Evolutionary conservation across 23 red algal species (phyloP).

Genomic region (Agarophyton chilense): DNA sequence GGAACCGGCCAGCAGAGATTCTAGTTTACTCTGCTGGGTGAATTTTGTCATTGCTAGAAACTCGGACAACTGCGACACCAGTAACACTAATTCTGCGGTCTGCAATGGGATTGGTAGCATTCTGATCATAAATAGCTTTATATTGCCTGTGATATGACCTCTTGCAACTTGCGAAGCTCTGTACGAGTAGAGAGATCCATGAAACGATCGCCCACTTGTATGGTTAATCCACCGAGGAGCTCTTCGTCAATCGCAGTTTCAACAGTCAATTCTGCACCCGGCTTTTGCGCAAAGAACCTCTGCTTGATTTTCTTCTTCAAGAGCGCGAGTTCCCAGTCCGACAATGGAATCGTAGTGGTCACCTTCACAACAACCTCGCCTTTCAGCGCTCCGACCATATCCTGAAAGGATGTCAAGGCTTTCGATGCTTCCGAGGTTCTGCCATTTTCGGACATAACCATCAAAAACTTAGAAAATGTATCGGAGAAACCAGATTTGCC

Average conservation of each 20-base stretch:
- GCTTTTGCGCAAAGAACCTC: constrained; percentile 79
- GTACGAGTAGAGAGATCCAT: constrained; percentile 84
- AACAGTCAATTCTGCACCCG: constrained; percentile 78
- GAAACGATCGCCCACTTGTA: constrained; percentile 92
- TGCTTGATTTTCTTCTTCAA: constrained; percentile 80
- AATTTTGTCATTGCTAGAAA: neutral
- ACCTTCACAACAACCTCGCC: constrained; percentile 73
- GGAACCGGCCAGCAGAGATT: neutral
- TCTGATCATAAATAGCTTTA: neutral
- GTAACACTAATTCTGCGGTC: too few relatives aligned
- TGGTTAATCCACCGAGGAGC: constrained; percentile 87
- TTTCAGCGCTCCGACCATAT: constrained; percentile 55
- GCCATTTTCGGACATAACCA: constrained; percentile 87
- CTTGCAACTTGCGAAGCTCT: constrained; percentile 79
- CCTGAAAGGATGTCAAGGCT: constrained; percentile 66
- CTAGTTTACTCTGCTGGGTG: neutral
- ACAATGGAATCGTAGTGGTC: constrained; percentile 73
- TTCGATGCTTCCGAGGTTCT: constrained; percentile 54
- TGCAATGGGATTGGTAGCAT: neutral
- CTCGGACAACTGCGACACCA: too few relatives aligned
- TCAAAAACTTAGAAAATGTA: constrained; percentile 67
- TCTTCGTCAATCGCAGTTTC: constrained; percentile 76
- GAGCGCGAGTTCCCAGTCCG: constrained; percentile 85
- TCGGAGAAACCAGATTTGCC: constrained; percentile 36
- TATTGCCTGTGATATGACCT: constrained; percentile 19